phyloP scores from a whole-genome alignment of 2,329 filamentous ascomycete species.

The Blastomyces gilchristii region DNA sequence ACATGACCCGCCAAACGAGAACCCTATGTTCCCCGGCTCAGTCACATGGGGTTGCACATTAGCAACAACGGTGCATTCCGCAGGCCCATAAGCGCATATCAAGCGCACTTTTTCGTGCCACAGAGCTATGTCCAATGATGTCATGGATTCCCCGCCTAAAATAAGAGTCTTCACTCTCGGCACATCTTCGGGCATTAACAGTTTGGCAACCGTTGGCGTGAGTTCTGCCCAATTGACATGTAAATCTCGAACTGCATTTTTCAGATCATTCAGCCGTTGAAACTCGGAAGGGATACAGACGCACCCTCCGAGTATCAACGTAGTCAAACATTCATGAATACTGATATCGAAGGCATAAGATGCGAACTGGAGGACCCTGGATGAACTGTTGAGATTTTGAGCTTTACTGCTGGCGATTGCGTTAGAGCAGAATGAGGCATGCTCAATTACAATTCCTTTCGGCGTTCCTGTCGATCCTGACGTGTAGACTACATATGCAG shows the following conservation, averaged over 20 bases:
- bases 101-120: conserved; percentile 27
- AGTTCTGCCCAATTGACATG: conserved; percentile 40
- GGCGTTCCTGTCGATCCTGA: conserved; percentile 24
- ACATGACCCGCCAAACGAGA: conserved; percentile 9
- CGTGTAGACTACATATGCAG: conserved; percentile 29
- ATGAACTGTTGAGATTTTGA: conserved; percentile 17
- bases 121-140: conserved; percentile 20
- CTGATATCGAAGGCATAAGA: conserved; percentile 39
- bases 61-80: conserved; percentile 9
- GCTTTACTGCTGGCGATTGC: conserved; percentile 22
- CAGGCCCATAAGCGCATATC: conserved; percentile 25
- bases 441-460: conserved; percentile 31
- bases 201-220: conserved; percentile 44
- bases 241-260: conserved; percentile 1
- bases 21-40: conserved; percentile 14
- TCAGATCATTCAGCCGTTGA: conserved; percentile 33
- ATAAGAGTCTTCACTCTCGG: conserved; percentile 26
- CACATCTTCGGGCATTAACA: conserved; percentile 27
- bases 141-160: conserved; percentile 28
- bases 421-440: conserved; percentile 29
- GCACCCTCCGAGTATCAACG: conserved; percentile 28
- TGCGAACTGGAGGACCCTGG: conserved; percentile 33
- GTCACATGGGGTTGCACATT: conserved; percentile 1
- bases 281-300: conserved; percentile 21
- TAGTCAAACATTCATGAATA: conserved; percentile 32